Conservation (phyloP, 768 basidiomycete species). For the Strobilomyces echinocephalus region DNA sequence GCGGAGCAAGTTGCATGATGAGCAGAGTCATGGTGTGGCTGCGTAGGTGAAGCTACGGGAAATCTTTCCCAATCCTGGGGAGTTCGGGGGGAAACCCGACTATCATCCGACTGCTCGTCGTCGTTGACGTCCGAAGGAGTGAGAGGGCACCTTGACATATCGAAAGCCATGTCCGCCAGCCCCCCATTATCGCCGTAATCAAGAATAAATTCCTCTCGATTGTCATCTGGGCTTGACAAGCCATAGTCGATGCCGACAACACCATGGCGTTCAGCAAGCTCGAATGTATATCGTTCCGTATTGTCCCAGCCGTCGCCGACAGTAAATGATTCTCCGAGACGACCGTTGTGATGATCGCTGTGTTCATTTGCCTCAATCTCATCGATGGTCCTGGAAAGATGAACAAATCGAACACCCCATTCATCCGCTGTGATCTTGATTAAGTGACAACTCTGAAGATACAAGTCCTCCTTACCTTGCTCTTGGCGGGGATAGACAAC, state of each 20-base stretch:
- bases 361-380: conserved; percentile 20
- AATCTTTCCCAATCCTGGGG: conserved; percentile 24
- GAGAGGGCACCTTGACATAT: conserved; percentile 18
- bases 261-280: conserved; percentile 9
- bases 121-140: conserved; percentile 25
- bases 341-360: conserved; percentile 21
- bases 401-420: conserved; percentile 25
- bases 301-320: conserved; percentile 23
- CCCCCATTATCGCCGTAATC: conserved; percentile 3
- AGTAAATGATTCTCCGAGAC: conserved; percentile 23
- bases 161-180: conserved; percentile 15
- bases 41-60: conserved; percentile 3
- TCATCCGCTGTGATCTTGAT: conserved; percentile 21
- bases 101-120: conserved; percentile 28
- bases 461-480: conserved; percentile 14
- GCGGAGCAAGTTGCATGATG: neutral
- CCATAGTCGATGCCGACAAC: neutral
- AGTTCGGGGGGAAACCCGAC: conserved; percentile 22
- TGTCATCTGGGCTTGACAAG: neutral
- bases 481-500: conserved; percentile 28
- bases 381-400: conserved; percentile 4
- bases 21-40: neutral
- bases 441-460: conserved; percentile 6
- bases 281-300: conserved; percentile 16
- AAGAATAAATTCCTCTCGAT: conserved; percentile 7